These are phyloP conservation scores for Liquidambar formosana DNA, from an alignment of 164 flowering plant genomes.

Conservation along the genomic window DNA sequence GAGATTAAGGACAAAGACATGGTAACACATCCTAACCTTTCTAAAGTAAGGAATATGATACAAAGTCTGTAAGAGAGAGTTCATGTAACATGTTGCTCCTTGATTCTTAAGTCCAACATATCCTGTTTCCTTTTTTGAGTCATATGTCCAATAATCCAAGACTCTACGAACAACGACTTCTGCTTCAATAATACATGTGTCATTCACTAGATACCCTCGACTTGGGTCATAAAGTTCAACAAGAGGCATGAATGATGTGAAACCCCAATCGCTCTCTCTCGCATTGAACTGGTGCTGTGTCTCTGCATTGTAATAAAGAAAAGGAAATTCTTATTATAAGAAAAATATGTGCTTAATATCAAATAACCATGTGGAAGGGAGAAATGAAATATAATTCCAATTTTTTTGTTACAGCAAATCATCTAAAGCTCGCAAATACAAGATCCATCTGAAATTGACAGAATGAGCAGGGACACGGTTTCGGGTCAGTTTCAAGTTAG, in stretches of 20 bases:
- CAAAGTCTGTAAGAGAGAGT: constrained; percentile 84
- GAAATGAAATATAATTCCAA: too few species aligned
- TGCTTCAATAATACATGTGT: constrained; percentile 68
- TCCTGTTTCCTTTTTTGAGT: constrained; percentile 96
- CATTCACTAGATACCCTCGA: constrained; percentile 78
- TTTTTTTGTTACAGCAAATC: too few species aligned
- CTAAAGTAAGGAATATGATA: constrained; percentile 91
- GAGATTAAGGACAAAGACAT: background rate
- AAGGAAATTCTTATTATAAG: too few species aligned
- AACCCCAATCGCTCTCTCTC: constrained; percentile 92
- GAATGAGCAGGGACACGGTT: too few species aligned
- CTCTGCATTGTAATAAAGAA: constrained; percentile 44
- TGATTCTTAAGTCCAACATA: constrained; percentile 95
- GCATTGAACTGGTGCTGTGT: constrained; percentile 89
- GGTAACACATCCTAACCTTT: constrained; percentile 50
- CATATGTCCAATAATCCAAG: constrained; percentile 80
- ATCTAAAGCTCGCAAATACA: too few species aligned
- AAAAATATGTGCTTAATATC: too few species aligned
- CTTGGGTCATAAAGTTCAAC: constrained; percentile 75
- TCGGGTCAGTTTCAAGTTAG: too few species aligned
- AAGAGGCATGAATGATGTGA: constrained; percentile 91
- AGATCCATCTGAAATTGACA: too few species aligned
- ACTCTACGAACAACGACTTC: constrained; percentile 78
- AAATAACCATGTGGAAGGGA: too few species aligned
- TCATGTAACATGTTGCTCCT: constrained; percentile 99